Conservation (phyloP, 2,329 filamentous ascomycete genomes). For the Colletotrichum navitas region DNA sequence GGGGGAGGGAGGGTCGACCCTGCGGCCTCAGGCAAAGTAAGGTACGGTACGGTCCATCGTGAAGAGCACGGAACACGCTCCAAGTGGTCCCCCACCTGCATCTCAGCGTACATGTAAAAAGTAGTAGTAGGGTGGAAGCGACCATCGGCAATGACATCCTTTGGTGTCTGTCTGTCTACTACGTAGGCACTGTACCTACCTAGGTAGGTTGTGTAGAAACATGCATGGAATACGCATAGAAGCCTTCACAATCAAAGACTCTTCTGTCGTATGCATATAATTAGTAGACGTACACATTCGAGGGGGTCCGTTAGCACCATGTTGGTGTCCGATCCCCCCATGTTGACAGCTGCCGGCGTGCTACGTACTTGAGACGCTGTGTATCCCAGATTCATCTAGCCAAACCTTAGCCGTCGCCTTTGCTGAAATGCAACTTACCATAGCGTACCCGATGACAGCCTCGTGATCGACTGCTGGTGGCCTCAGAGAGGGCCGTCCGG, state of each 20-base stretch:
- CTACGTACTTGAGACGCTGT: neutral
- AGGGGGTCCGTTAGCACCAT: neutral
- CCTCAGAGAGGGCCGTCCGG: neutral
- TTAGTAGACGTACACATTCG: neutral
- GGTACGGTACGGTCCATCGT: neutral
- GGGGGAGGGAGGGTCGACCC: neutral
- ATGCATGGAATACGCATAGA: conserved; percentile 38
- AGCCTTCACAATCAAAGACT: conserved; percentile 6
- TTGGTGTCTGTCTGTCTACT: too few relatives aligned
- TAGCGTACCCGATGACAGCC: conserved; percentile 3
- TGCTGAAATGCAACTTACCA: conserved; percentile 1
- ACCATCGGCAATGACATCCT: conserved; percentile 9
- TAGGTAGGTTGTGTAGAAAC: conserved; percentile 3
- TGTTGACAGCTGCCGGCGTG: conserved; percentile 11
- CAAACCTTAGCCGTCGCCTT: conserved; percentile 7
- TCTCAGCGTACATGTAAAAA: too few relatives aligned
- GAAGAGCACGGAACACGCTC: conserved; percentile 7
- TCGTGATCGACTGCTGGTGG: neutral
- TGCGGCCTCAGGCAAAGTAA: conserved; percentile 1
- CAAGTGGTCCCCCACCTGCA: neutral
- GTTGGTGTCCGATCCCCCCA: conserved; percentile 17
- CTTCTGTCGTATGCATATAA: neutral
- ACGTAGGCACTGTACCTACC: neutral
- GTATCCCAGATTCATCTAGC: neutral
- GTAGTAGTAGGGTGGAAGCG: conserved; percentile 5